Conservation (phyloP, 768 basidiomycete species). For the Russula brevipes region DNA sequence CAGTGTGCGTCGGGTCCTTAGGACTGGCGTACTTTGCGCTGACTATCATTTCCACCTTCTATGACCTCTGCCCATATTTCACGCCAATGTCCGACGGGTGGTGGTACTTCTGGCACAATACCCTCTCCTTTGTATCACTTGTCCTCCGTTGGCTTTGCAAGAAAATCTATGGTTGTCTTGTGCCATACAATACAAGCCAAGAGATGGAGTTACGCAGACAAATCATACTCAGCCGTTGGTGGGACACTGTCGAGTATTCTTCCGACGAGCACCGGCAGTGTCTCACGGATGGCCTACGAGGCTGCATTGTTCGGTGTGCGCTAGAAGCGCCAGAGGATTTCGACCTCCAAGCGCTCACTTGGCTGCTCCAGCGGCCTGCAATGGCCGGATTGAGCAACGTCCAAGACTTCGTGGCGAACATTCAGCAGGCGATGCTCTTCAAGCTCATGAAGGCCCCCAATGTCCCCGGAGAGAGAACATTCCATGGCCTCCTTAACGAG, state of each 20-base stretch:
- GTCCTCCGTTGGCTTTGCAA: neutral
- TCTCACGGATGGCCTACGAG: constrained; percentile 4
- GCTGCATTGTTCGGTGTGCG: neutral
- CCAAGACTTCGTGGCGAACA: neutral
- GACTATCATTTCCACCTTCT: constrained; percentile 21
- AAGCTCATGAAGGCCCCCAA: constrained; percentile 4
- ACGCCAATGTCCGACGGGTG: constrained; percentile 20
- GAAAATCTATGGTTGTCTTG: neutral
- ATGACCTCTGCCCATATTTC: constrained; percentile 22
- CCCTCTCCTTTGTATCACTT: neutral
- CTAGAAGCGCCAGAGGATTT: neutral
- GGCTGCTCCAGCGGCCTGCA: constrained; percentile 5
- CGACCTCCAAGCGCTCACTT: constrained; percentile 3
- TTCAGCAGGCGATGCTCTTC: neutral
- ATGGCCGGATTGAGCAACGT: constrained; percentile 5
- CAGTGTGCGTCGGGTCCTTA: constrained; percentile 4
- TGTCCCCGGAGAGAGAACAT: neutral
- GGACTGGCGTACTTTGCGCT: constrained; percentile 19
- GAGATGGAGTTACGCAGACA: neutral
- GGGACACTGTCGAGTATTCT: neutral
- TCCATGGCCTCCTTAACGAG: constrained; percentile 4
- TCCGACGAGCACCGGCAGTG: neutral
- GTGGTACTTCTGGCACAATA: constrained; percentile 9
- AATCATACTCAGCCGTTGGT: constrained; percentile 1
- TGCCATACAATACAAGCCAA: constrained; percentile 9